These are phyloP conservation scores for Leccinum boreale DNA, from an alignment of 768 basidiomycete genomes.

Conservation along the genomic window DNA sequence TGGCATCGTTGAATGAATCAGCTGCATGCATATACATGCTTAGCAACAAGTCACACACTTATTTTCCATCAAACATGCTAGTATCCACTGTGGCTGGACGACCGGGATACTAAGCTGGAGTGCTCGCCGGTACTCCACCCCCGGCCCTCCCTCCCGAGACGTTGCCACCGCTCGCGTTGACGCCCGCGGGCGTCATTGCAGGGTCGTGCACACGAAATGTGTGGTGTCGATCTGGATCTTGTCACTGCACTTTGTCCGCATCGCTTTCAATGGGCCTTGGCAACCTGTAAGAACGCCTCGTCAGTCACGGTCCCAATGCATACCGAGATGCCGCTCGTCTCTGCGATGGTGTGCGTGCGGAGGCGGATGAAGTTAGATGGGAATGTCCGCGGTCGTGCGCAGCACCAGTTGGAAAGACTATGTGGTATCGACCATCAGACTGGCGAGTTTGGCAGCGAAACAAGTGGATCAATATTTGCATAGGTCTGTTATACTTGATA, in stretches of 20 bases:
- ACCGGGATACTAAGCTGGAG: conserved; percentile 91
- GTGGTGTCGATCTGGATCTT: conserved; percentile 97
- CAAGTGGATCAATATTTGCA: too few species aligned
- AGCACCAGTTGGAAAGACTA: conserved; percentile 95
- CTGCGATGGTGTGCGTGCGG: conserved; percentile 90
- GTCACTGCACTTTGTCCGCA: conserved; percentile 88
- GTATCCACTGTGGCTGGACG: conserved; percentile 91
- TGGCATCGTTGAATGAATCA: conserved; percentile 23
- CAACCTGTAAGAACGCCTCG: conserved; percentile 68
- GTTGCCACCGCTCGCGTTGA: conserved; percentile 51
- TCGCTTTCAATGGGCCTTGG: conserved; percentile 74
- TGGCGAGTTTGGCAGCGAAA: conserved; percentile 85
- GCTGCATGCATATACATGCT: not conserved
- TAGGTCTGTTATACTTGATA: too few species aligned
- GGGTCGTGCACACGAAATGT: conserved; percentile 97
- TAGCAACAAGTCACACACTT: conserved; percentile 48
- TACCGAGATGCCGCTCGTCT: conserved; percentile 92
- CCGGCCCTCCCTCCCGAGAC: conserved; percentile 59
- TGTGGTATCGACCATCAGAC: conserved; percentile 75
- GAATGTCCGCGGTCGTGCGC: conserved; percentile 87
- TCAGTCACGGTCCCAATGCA: conserved; percentile 93
- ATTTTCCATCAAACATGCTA: conserved; percentile 83
- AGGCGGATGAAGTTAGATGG: conserved; percentile 81
- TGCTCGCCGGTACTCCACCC: conserved; percentile 90
- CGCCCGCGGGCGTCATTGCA: conserved; percentile 59